Percentiles rank a stretch among this genome's conserved stretches.
phyloP scores from a whole-genome alignment of 805 yeast genomes.

The Pichia kluyveri region DNA sequence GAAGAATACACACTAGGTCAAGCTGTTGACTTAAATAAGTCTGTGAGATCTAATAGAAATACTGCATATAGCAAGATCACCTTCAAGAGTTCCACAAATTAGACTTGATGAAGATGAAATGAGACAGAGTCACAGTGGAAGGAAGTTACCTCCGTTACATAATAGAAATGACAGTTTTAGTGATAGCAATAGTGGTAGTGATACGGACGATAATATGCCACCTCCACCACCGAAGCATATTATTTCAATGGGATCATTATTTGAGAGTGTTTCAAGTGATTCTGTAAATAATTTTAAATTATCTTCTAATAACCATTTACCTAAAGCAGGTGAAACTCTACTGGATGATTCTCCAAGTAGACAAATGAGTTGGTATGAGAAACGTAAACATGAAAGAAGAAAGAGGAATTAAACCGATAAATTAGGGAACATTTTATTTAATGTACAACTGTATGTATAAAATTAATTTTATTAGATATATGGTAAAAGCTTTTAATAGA shows the following conservation, averaged over 20 bases:
- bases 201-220: constrained; percentile 9
- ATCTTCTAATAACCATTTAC: neutral
- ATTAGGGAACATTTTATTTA: neutral
- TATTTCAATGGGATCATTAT: constrained; percentile 14
- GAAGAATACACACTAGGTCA: constrained; percentile 18
- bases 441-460: no score
- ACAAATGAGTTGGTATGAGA: constrained; percentile 5
- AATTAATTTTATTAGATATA: no score
- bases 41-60: constrained; percentile 4
- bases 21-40: constrained; percentile 16
- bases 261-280: constrained; percentile 1
- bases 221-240: constrained; percentile 22
- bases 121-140: constrained; percentile 7
- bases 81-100: neutral
- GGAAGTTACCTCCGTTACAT: constrained; percentile 6
- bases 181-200: neutral
- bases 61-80: neutral
- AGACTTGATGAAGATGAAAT: constrained; percentile 4
- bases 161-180: neutral
- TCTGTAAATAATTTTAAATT: neutral
- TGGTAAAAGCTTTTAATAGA: neutral
- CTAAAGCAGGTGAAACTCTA: neutral
- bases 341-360: neutral
- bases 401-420: neutral
- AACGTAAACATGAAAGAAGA: constrained; percentile 2